These are phyloP conservation scores for Malassezia restricta DNA, from an alignment of 1,284 basidiomycete genomes.

Conservation along the genomic window DNA sequence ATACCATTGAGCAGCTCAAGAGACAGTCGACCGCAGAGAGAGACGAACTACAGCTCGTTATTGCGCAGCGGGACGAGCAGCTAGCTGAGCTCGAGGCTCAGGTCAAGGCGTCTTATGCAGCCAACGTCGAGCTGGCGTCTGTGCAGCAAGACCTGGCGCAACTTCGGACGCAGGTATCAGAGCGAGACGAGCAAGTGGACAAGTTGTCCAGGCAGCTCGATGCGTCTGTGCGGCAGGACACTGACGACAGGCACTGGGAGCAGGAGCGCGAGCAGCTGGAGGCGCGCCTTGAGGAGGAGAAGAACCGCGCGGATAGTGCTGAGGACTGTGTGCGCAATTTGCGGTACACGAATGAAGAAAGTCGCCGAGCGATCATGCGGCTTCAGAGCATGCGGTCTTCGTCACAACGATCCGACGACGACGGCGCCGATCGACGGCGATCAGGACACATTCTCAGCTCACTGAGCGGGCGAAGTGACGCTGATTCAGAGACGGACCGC, in stretches of 20 bases:
- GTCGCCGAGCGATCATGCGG: slow-evolving; percentile 37
- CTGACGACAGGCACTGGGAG: slow-evolving; percentile 16
- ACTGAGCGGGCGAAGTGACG: slow-evolving; percentile 1
- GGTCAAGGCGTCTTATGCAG: too few species aligned
- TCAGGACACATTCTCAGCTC: slow-evolving; percentile 22
- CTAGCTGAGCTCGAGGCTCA: too few species aligned
- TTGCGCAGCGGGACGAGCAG: too few species aligned
- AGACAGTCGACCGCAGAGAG: too few species aligned
- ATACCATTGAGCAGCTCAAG: too few species aligned
- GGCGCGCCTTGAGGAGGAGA: slow-evolving; percentile 20
- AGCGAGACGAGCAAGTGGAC: slow-evolving; percentile 9
- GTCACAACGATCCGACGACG: slow-evolving; percentile 24
- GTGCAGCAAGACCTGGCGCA: neutral
- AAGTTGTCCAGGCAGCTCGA: slow-evolving; percentile 23
- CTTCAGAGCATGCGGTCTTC: slow-evolving; percentile 29
- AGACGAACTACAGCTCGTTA: too few species aligned
- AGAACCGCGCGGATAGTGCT: slow-evolving; percentile 22
- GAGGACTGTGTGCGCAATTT: slow-evolving; percentile 37
- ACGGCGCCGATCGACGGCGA: slow-evolving; percentile 28
- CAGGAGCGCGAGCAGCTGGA: slow-evolving; percentile 29
- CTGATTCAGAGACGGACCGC: slow-evolving; percentile 5
- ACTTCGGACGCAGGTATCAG: neutral
- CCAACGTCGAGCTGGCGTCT: neutral
- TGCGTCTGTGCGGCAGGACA: neutral
- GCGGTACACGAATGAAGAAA: slow-evolving; percentile 35